Conservation (phyloP, 768 basidiomycete species). For the Auriscalpium microsporum region DNA sequence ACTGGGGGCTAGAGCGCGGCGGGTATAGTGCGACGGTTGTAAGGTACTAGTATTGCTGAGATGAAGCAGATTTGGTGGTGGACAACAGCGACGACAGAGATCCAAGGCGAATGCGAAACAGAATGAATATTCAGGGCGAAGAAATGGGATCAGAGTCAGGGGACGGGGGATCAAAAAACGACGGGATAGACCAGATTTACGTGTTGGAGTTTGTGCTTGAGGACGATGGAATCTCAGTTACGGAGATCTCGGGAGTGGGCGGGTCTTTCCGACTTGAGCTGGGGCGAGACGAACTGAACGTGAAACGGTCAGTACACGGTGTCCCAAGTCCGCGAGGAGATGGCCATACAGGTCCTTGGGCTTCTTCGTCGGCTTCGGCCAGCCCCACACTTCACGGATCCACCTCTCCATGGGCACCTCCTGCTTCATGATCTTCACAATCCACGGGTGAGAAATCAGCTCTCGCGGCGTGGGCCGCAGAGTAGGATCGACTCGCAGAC, state of each 20-base stretch:
- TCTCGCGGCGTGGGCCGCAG: conserved; percentile 75
- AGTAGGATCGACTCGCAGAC: conserved; percentile 60
- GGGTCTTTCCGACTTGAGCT: conserved; percentile 24
- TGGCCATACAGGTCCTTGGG: conserved; percentile 22
- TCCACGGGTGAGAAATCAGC: conserved; percentile 81
- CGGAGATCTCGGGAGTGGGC: neutral
- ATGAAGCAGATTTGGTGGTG: neutral
- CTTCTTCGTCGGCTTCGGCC: conserved; percentile 39
- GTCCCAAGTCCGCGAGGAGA: conserved; percentile 1
- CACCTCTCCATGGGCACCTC: conserved; percentile 86
- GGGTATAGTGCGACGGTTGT: conserved; percentile 7
- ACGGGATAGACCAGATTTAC: neutral
- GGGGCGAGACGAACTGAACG: conserved; percentile 20
- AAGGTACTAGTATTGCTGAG: neutral
- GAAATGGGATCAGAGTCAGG: too few species aligned
- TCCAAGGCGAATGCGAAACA: neutral
- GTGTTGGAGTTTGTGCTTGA: neutral
- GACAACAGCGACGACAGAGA: neutral
- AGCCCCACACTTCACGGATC: conserved; percentile 80
- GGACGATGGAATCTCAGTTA: neutral
- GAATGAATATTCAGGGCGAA: neutral
- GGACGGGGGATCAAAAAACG: too few species aligned
- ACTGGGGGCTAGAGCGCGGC: neutral
- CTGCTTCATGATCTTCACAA: conserved; percentile 63
- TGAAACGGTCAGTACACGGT: neutral